Evolutionary conservation across 2,329 filamentous ascomycete species (phyloP).

Genomic region (Apiospora hydei): DNA sequence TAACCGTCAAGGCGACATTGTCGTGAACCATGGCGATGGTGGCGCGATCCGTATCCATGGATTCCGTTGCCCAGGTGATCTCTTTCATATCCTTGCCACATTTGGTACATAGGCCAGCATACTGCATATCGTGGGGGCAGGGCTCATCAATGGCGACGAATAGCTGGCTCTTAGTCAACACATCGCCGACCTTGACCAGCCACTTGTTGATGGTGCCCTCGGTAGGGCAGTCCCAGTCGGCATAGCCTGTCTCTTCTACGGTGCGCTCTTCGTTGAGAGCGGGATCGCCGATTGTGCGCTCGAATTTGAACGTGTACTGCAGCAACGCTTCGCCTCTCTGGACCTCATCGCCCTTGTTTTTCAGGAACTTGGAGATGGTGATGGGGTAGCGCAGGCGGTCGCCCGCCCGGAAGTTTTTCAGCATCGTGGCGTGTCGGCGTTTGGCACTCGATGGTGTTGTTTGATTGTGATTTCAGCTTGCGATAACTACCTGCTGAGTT

Average conservation of each 20-base stretch:
- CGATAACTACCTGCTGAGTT: background rate
- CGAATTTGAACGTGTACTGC: conserved; percentile 86
- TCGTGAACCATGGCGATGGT: conserved; percentile 96
- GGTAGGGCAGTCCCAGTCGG: conserved; percentile 82
- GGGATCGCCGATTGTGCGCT: conserved; percentile 76
- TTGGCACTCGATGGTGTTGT: background rate
- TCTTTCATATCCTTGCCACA: conserved; percentile 98
- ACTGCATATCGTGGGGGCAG: conserved; percentile 91
- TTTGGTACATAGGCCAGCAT: conserved; percentile 85
- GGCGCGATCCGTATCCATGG: conserved; percentile 81
- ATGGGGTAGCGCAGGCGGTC: conserved; percentile 87
- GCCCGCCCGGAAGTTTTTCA: conserved; percentile 60
- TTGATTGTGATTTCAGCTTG: background rate
- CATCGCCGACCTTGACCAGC: conserved; percentile 73
- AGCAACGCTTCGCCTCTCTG: conserved; percentile 80
- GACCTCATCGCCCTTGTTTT: conserved; percentile 76
- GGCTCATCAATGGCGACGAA: conserved; percentile 85
- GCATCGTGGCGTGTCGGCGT: conserved; percentile 3
- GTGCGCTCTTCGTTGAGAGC: conserved; percentile 66
- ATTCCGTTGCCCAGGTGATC: conserved; percentile 82
- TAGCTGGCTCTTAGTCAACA: conserved; percentile 64
- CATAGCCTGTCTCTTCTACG: conserved; percentile 72
- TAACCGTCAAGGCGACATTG: conserved; percentile 86
- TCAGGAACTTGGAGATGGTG: conserved; percentile 85
- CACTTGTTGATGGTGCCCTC: conserved; percentile 82